phyloP scores from a whole-genome alignment of 2,329 filamentous ascomycete species.

The Fusarium coffeatum region DNA sequence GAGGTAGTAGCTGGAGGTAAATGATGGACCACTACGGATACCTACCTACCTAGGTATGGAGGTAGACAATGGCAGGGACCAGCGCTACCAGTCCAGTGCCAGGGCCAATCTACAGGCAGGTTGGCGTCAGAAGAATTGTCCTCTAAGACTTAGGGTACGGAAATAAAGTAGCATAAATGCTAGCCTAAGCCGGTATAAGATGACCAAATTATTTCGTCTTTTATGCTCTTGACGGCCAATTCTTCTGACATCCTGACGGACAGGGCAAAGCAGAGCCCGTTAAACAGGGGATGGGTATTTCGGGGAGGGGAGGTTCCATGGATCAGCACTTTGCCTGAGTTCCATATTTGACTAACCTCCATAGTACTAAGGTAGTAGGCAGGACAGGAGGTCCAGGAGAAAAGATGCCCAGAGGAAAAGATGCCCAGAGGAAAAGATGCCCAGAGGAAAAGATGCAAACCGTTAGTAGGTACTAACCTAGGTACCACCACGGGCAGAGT shows the following conservation, averaged over 20 bases:
- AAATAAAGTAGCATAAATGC: no score
- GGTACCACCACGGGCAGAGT: not conserved
- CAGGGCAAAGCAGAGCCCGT: not conserved
- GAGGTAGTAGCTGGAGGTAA: no score
- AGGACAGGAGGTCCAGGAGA: not conserved
- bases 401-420: not conserved
- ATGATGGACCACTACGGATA: not conserved
- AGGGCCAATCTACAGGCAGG: constrained; percentile 5
- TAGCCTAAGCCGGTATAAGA: no score
- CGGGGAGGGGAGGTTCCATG: constrained; percentile 16
- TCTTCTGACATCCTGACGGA: not conserved
- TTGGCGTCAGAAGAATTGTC: no score
- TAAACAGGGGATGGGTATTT: constrained; percentile 5
- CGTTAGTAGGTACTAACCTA: not conserved
- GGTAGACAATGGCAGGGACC: not conserved
- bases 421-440: no score
- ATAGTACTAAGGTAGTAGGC: not conserved
- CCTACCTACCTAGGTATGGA: no score
- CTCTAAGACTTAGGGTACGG: no score
- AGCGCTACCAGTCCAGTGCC: constrained; percentile 11
- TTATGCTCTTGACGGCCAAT: no score
- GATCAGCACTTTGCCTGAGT: constrained; percentile 20
- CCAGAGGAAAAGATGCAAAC: not conserved
- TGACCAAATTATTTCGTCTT: no score
- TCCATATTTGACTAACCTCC: constrained; percentile 15